Evolutionary conservation across 2,329 filamentous ascomycete species (phyloP).

Genomic region (Talaromyces sp.): DNA sequence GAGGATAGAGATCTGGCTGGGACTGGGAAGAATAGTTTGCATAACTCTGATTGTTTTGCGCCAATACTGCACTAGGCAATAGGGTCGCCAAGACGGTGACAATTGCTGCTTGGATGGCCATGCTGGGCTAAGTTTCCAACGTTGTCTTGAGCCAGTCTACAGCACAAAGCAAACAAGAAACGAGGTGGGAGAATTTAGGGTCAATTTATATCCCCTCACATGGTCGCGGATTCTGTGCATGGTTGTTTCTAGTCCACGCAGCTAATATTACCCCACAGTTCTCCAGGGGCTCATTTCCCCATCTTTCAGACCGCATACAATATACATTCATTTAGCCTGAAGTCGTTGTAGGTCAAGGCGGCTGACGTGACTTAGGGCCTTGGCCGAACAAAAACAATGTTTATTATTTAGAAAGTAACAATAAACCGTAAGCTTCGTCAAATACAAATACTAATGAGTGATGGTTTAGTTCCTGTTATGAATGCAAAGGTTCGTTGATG

Average conservation of each 20-base stretch:
- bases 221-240: not conserved
- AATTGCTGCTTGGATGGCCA: not conserved
- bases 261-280: not conserved
- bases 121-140: not conserved
- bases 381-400: not conserved
- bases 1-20: slow-evolving; percentile 6
- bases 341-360: not conserved
- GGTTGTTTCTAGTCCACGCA: not conserved
- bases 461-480: not conserved
- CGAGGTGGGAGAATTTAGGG: not conserved
- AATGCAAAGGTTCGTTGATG: not conserved
- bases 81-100: not conserved
- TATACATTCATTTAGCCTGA: not conserved
- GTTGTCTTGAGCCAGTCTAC: not conserved
- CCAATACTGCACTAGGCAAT: slow-evolving; percentile 2
- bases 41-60: slow-evolving; percentile 8
- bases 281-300: not conserved
- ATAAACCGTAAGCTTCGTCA: not conserved
- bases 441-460: no score
- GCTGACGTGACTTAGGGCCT: not conserved
- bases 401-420: not conserved
- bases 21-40: slow-evolving; percentile 7
- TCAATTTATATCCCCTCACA: not conserved
- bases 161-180: not conserved
- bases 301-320: not conserved